Base-by-base conservation (phyloP, 1,284 basidiomycete species). In the Cryptococcus depauperatus region DNA sequence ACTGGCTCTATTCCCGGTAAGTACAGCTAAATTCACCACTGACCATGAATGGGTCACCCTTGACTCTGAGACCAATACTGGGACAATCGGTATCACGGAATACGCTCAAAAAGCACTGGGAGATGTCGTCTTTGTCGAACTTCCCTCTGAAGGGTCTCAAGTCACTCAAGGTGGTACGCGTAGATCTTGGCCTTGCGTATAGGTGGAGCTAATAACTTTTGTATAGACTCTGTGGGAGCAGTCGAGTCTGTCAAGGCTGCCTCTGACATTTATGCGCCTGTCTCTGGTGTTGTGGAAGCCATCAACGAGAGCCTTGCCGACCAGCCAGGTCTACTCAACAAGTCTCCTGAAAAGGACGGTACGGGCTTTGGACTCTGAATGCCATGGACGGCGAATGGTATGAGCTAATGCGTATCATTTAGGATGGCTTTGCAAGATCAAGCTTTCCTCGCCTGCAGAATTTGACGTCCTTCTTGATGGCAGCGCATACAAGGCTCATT, bases 201-300 rank as follows among this genome's bases (percentile, higher is more conserved):
- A 25, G 16, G 22, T 38, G 18, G 14, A 23, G 37, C 19, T 19
- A 11, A 41, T 41, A 28, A 29, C 16, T 14, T 1, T 18, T 28
- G 23, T 16, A 25, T 28, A 96, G 93, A 91, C 47, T 75, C 84
- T 59, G 87, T 97, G 64, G 93, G 95, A 44, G 88, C 90, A 6
- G 90, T 98, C 22, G 93, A 98, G 74, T 95, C 90, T 57, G 93
- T 98, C 54, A 99, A 99, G 72, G 90, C 92, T 33, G 90, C 91
- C 27, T 95, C 91, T 6, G 92, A 96, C 69, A 93, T 96, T 66
- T 98, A 89, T 72, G 88, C 92, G 8, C 95, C 93, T 29, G 79
- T 97, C 34, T 87, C 88, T 5, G 95, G 93, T 10, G 77, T 76
- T 14, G 74, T 98, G 29, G 76, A 81, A 54, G 82, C 81, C 61